phyloP scores from a whole-genome alignment of 148 eudicot species.

The Camellia japonica region DNA sequence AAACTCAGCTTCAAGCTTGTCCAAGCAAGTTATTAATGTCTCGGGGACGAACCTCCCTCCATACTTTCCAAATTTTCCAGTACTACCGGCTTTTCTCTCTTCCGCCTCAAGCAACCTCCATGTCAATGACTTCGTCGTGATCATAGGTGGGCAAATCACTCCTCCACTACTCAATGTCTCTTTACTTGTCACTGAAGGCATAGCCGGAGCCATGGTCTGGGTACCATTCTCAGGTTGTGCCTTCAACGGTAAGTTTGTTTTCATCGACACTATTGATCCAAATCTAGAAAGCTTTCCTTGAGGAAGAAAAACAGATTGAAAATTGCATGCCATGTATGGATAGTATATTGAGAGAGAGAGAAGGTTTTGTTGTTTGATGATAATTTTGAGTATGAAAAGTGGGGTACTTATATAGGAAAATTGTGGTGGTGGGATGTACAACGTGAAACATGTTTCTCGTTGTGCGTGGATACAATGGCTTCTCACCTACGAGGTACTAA shows the following conservation, averaged over 20 bases:
- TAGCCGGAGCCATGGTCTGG: neutral
- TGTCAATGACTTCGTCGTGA: constrained; percentile 4
- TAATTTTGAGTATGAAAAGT: neutral
- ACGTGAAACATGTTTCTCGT: too few relatives aligned
- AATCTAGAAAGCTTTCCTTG: neutral
- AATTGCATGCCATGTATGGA: constrained; percentile 3
- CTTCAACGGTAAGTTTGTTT: neutral
- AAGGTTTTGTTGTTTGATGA: neutral
- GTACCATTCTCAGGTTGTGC: neutral
- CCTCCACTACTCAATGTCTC: neutral
- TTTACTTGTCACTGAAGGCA: neutral
- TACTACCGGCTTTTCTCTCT: neutral
- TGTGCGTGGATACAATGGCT: too few relatives aligned
- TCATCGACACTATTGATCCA: neutral
- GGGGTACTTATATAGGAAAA: neutral
- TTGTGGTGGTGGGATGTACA: too few relatives aligned
- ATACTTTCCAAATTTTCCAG: constrained; percentile 63
- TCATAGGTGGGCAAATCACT: neutral
- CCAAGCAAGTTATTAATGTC: constrained; percentile 41
- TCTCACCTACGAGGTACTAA: too few relatives aligned
- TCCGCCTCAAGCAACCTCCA: constrained; percentile 1
- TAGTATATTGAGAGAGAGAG: neutral
- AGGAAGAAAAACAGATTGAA: neutral
- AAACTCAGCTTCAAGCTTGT: constrained; percentile 53
- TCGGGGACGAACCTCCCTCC: constrained; percentile 82